A percentile compares a stretch with the other conserved stretches of the same genome.
Evolutionary conservation across 164 flowering plant species (phyloP).

Genomic region (Tinospora cordifolia): DNA sequence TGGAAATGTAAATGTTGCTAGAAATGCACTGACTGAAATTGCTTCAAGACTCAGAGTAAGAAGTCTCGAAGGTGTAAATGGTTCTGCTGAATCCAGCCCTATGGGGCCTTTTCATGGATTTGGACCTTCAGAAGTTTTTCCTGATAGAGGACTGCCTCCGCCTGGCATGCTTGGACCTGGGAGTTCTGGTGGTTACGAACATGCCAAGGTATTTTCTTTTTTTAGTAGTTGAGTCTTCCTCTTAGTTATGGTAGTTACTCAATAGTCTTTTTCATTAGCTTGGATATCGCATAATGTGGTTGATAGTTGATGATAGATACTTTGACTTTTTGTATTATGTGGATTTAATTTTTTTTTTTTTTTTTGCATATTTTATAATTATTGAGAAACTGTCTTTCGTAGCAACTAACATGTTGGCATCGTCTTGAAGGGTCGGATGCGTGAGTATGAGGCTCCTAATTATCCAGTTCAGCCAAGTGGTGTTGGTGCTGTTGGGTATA

Average conservation of each 20-base stretch:
- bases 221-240: background rate
- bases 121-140: constrained; percentile 31
- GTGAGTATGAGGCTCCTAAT: constrained; percentile 30
- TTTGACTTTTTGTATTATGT: background rate
- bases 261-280: background rate
- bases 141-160: constrained; percentile 28
- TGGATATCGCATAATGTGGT: background rate
- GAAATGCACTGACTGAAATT: constrained; percentile 59
- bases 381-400: background rate
- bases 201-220: constrained; percentile 30
- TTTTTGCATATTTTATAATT: background rate
- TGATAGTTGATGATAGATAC: background rate
- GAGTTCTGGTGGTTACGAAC: constrained; percentile 35
- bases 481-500: constrained; percentile 39
- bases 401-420: constrained; percentile 9
- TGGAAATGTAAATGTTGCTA: constrained; percentile 50
- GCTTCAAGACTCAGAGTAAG: constrained; percentile 56
- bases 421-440: constrained; percentile 29
- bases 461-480: constrained; percentile 41
- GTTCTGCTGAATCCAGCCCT: constrained; percentile 33
- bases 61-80: constrained; percentile 40
- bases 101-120: constrained; percentile 31
- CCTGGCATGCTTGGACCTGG: constrained; percentile 33
- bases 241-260: background rate
- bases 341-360: too few species aligned